Evolutionary conservation across 192 early-diverging fungal species (phyloP).

Genomic region (Chytriomyces sp.): DNA sequence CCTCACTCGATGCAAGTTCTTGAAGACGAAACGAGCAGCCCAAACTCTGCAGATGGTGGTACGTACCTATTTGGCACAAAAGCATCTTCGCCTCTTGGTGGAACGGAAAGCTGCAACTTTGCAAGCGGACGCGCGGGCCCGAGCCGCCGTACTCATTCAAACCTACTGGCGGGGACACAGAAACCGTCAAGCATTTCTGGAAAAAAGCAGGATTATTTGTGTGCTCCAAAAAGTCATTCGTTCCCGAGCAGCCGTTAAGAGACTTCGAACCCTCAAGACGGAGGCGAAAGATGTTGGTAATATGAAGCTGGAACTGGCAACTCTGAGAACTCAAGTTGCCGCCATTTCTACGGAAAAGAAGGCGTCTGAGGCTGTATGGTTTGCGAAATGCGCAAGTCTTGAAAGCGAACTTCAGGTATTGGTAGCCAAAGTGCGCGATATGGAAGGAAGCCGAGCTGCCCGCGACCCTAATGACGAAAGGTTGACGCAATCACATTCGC

Average conservation of each 20-base stretch:
- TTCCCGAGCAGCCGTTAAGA: background rate
- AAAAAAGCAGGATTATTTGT: conserved; percentile 44
- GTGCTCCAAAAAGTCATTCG: conserved; percentile 15
- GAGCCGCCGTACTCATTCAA: conserved; percentile 76
- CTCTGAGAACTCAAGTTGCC: conserved; percentile 46
- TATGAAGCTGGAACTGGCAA: conserved; percentile 89
- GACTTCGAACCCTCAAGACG: background rate
- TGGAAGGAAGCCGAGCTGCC: no score
- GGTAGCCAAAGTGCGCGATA: background rate
- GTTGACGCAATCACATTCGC: no score
- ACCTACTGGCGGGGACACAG: conserved; percentile 63
- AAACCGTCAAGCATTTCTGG: conserved; percentile 62
- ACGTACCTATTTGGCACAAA: background rate
- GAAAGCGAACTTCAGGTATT: background rate
- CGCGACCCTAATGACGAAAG: no score
- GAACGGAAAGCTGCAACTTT: conserved; percentile 68
- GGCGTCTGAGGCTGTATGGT: no score
- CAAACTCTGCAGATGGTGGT: background rate
- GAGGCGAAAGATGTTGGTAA: conserved; percentile 82
- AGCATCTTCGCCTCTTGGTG: conserved; percentile 31
- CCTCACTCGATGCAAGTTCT: conserved; percentile 50
- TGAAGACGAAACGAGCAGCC: background rate
- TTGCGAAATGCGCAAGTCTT: background rate
- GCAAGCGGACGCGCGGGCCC: conserved; percentile 61
- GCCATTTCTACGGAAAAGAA: background rate